Conservation (phyloP, 805 yeast species). For the Pichia heedii region DNA sequence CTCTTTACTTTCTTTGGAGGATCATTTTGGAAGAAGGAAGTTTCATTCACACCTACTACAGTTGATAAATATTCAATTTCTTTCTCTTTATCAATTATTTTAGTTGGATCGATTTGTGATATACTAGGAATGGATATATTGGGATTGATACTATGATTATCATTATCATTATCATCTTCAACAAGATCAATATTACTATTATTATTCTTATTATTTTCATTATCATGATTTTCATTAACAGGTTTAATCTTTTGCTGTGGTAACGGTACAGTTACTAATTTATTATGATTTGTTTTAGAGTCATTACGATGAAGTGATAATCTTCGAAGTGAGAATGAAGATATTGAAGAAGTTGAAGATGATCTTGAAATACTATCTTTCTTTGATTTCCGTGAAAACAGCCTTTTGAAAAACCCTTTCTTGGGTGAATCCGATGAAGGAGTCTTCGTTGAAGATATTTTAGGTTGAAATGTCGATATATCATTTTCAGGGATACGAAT, state of each 20-base stretch:
- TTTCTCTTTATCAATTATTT: constrained; percentile 11
- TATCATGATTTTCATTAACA: neutral
- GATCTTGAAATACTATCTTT: no score
- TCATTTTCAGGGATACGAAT: neutral
- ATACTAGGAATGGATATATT: neutral
- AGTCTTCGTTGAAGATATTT: neutral
- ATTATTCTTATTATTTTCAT: no score
- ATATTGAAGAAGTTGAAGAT: no score
- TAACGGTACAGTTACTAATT: no score
- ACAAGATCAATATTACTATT: neutral
- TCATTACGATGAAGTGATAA: no score
- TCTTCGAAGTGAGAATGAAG: no score
- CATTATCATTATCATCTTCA: neutral
- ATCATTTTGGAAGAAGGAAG: constrained; percentile 25
- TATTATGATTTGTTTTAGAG: no score
- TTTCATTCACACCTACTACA: constrained; percentile 33
- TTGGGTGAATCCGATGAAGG: neutral
- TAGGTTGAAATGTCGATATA: no score
- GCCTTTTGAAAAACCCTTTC: constrained; percentile 3
- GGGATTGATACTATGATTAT: neutral
- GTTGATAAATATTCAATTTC: constrained; percentile 32
- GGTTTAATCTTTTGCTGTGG: no score
- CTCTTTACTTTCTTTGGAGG: neutral
- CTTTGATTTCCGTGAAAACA: constrained; percentile 3
- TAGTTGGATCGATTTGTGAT: neutral